Evolutionary conservation across 495 filamentous ascomycete species (phyloP), one percentile per base, ranked within the genome.

Genomic region (Hypoxylon trugodes): DNA sequence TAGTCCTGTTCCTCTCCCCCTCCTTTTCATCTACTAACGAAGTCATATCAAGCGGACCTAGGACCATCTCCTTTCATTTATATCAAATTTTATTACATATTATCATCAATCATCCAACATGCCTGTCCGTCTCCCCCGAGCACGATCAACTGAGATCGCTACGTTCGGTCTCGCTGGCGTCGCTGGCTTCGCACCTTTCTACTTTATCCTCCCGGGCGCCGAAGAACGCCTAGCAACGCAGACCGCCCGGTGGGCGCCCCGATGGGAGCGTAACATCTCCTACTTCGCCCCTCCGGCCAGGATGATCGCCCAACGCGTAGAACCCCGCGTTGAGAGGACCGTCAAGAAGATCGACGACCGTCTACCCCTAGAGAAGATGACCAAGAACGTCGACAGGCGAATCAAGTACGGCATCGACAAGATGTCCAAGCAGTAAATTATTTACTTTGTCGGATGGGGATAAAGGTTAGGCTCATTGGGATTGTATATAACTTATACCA

Each of bases 201-300:
- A 81, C 73, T 69, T 82, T 65, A 70, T 80, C 52, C 52, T 74
- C 8, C 80, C 80, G 12, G 78, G 78, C 41, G 78, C 77, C 46
- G 71, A 79, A 43, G 78, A 81, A 58, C 74, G 74, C 12, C 33
- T 82, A 15, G 71, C 74, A 12, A 46, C 61, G 1, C 77, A 80
- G 68, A 81, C 80, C 0, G 50, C 62, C 36, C 73, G 76, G 53
- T 82, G 80, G 80, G 80, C 80, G 6, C 80, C 80, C 6, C 72
- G 72, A 21, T 82, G 80, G 80, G 76, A 82, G 63, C 75, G 77
- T 45, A 81, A 78, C 73, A 81, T 73, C 51, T 76, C 66, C 9
- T 74, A 74, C 69, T 75, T 82, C 64, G 73, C 72, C 52, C 64
- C 69, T 19, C 78, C 78, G 19, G 75, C 76, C 22, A 74, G 76